These are phyloP conservation scores for Penicillium sp. DNA, from an alignment of 2,329 filamentous ascomycete genomes.

Conservation along the genomic window DNA sequence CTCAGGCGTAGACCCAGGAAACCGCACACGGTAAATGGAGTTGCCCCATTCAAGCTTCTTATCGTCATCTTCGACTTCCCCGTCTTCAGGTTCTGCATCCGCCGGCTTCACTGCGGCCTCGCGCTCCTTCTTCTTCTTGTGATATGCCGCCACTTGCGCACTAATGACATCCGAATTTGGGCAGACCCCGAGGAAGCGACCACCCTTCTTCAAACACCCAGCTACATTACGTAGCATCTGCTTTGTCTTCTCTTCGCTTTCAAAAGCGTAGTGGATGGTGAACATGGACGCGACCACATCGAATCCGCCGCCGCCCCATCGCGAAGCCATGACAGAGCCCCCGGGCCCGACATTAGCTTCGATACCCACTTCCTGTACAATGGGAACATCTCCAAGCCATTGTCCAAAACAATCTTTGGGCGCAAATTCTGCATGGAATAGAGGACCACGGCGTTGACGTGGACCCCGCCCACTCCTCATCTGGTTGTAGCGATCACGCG, in stretches of 20 bases:
- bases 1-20: constrained; percentile 78
- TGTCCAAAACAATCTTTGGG: constrained; percentile 93
- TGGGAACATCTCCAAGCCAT: constrained; percentile 77
- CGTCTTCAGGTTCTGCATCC: constrained; percentile 46
- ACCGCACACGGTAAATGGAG: constrained; percentile 86
- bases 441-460: constrained; percentile 59
- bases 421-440: constrained; percentile 87
- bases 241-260: constrained; percentile 85
- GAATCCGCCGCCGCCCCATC: constrained; percentile 77
- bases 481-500: constrained; percentile 77
- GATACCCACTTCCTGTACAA: constrained; percentile 86
- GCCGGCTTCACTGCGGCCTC: constrained; percentile 48
- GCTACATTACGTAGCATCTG: constrained; percentile 94
- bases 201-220: constrained; percentile 87
- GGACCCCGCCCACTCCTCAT: constrained; percentile 65
- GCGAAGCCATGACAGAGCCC: constrained; percentile 61
- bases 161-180: constrained; percentile 95
- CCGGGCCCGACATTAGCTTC: constrained; percentile 70
- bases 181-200: constrained; percentile 91
- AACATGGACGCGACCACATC: constrained; percentile 99
- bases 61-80: constrained; percentile 62
- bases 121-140: constrained; percentile 60
- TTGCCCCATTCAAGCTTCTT: constrained; percentile 84
- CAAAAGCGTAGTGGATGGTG: constrained; percentile 98
- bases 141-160: constrained; percentile 75